Base-by-base conservation (phyloP, 192 early-diverging fungal species). In the Gigaspora rosea region DNA sequence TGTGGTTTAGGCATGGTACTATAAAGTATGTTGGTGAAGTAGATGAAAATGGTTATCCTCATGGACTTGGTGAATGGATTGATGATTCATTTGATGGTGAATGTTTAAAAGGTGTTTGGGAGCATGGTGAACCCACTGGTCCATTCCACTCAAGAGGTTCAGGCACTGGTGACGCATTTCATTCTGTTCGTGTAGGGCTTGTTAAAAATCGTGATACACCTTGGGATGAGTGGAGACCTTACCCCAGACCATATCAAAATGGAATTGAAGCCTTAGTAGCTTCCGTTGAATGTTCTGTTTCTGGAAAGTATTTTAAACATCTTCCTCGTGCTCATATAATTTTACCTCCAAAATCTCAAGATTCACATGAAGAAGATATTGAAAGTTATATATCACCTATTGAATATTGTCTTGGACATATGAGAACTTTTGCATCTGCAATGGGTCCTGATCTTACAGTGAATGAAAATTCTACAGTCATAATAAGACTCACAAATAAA, bases 31-130 rank as follows among this genome's bases (percentile, higher is more conserved):
- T 81, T 8, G 82, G 80, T n/a, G 80, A 83, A n/a, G 77, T 83
- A 57, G 80, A 83, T 76, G 72, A 76, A 8, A 32, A 79, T 22
- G 82, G 82, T 18, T 66, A 33, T 15, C 82, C 82, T 20, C 82
- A 83, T 78, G 82, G 82, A 20, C 63, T 66, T 16, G 82, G 82
- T 16, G 82, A 83, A 71, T 83, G 82, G 82, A 77, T 80, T 4
- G 82, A 83, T 61, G 70, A 83, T 49, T 81, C 80, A 5, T 83
- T 78, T 58, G 80, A 75, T 16, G 82, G 82, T 32, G 82, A 83
- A 51, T 80, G 80, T 22, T 57, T 83, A 11, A 78, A 81, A 79
- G 82, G 82, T 32, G 78, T 83, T 49, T 83, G 82, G 82, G 76
- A 83, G 9, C 64, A 81, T 56, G 82, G 82, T 8, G 47, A 78